Conservation (phyloP, 306 rosid genomes). For the Cicer arietinum region DNA sequence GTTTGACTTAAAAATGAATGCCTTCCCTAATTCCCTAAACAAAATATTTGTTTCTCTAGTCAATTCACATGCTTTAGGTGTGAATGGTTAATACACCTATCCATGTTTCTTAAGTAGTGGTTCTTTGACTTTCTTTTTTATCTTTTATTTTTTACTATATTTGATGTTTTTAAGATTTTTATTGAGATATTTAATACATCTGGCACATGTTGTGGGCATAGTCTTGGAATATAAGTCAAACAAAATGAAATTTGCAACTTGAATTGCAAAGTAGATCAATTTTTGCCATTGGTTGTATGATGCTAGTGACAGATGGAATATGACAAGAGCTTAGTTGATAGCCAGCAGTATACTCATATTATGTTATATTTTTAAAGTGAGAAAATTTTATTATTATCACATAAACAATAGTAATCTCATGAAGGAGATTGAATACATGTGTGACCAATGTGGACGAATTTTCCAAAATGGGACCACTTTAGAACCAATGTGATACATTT, state of each 20-base stretch:
- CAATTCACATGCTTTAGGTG: constrained; percentile 17
- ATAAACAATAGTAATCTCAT: constrained; percentile 2
- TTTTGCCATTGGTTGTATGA: constrained; percentile 38
- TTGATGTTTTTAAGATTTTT: neutral
- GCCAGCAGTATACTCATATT: constrained; percentile 1
- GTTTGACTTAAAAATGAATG: constrained; percentile 19
- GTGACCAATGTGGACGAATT: constrained; percentile 14
- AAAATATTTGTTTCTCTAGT: neutral
- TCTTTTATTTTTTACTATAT: neutral
- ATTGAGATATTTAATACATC: neutral
- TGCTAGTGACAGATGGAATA: constrained; percentile 21
- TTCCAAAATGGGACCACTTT: constrained; percentile 34
- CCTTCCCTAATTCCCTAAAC: no score
- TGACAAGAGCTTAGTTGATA: constrained; percentile 25
- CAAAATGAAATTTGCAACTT: constrained; percentile 37
- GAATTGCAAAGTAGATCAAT: neutral
- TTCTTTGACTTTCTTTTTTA: constrained; percentile 5
- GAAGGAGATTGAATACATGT: constrained; percentile 12
- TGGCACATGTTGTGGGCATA: constrained; percentile 29
- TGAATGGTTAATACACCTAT: neutral
- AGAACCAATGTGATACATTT: neutral
- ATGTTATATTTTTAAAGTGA: neutral
- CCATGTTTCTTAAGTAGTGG: neutral
- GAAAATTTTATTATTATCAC: neutral
- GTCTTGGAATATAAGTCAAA: constrained; percentile 19